phyloP scores from a whole-genome alignment of 768 basidiomycete genomes.

The Tricholoma terreum region DNA sequence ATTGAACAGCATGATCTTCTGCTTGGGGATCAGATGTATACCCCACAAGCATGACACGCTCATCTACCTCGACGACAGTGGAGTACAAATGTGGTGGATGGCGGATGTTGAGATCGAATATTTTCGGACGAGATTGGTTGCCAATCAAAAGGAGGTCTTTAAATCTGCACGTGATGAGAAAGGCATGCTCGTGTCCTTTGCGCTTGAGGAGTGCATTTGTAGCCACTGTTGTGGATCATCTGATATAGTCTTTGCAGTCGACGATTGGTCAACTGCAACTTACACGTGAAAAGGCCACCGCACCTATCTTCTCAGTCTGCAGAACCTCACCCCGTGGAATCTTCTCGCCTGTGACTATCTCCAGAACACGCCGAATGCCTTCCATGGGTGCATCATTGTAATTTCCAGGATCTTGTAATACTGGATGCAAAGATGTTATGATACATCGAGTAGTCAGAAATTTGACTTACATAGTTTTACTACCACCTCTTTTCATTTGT shows the following conservation, averaged over 20 bases:
- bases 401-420: slow-evolving; percentile 85
- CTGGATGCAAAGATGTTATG: slow-evolving; percentile 33
- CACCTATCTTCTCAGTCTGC: slow-evolving; percentile 80
- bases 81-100: slow-evolving; percentile 76
- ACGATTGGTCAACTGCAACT: slow-evolving; percentile 1
- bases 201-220: slow-evolving; percentile 95
- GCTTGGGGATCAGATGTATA: slow-evolving; percentile 87
- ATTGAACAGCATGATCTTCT: slow-evolving; percentile 72
- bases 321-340: slow-evolving; percentile 67
- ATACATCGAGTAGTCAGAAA: background rate
- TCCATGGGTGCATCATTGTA: slow-evolving; percentile 94
- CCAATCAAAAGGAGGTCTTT: slow-evolving; percentile 90
- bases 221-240: slow-evolving; percentile 91
- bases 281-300: slow-evolving; percentile 11
- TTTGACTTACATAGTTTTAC: slow-evolving; percentile 76
- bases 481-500: slow-evolving; percentile 73
- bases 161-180: slow-evolving; percentile 90
- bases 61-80: slow-evolving; percentile 73
- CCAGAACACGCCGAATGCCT: slow-evolving; percentile 84
- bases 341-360: slow-evolving; percentile 64
- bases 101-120: slow-evolving; percentile 92
- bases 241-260: slow-evolving; percentile 71
- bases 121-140: slow-evolving; percentile 91
- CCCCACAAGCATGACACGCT: slow-evolving; percentile 91
- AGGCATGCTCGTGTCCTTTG: slow-evolving; percentile 88